These are phyloP conservation scores for Periglandula ipomoeae DNA, from an alignment of 2,329 filamentous ascomycete species.

Conservation along the genomic window DNA sequence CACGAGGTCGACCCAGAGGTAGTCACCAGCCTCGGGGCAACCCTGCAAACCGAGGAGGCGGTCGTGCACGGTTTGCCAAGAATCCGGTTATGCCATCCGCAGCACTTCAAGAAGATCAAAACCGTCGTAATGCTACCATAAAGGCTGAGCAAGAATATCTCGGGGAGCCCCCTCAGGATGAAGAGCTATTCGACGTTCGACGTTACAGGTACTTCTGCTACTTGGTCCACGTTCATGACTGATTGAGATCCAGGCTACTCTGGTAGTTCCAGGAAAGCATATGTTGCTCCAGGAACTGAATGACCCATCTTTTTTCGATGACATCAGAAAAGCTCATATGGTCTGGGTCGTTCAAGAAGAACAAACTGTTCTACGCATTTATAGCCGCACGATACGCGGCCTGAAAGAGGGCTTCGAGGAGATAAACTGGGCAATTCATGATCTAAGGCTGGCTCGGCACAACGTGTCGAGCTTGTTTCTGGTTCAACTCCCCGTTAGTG, in stretches of 20 bases:
- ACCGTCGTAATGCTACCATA: constrained; percentile 11
- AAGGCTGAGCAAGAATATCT: constrained; percentile 15
- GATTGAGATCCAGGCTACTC: constrained; percentile 13
- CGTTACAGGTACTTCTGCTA: neutral
- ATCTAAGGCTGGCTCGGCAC: constrained; percentile 21
- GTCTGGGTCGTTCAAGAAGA: constrained; percentile 22
- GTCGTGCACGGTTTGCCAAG: neutral
- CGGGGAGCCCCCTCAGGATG: constrained; percentile 15
- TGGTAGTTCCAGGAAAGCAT: constrained; percentile 21
- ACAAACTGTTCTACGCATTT: constrained; percentile 18
- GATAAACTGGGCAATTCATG: constrained; percentile 22
- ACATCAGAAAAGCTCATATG: constrained; percentile 18
- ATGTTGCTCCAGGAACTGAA: constrained; percentile 18
- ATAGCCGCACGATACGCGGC: constrained; percentile 13
- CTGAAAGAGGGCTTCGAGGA: constrained; percentile 19
- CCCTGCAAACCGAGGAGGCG: too few species aligned
- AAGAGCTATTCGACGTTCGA: constrained; percentile 17
- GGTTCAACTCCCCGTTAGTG: constrained; percentile 17
- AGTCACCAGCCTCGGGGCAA: neutral
- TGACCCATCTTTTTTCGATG: constrained; percentile 15
- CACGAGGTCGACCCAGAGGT: neutral
- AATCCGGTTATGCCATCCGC: constrained; percentile 11
- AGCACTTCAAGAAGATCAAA: constrained; percentile 15
- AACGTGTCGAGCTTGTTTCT: constrained; percentile 17
- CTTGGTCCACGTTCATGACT: neutral